Conservation (phyloP, 1,139 yeast species). For the Geotrichum cucujoidarum region DNA sequence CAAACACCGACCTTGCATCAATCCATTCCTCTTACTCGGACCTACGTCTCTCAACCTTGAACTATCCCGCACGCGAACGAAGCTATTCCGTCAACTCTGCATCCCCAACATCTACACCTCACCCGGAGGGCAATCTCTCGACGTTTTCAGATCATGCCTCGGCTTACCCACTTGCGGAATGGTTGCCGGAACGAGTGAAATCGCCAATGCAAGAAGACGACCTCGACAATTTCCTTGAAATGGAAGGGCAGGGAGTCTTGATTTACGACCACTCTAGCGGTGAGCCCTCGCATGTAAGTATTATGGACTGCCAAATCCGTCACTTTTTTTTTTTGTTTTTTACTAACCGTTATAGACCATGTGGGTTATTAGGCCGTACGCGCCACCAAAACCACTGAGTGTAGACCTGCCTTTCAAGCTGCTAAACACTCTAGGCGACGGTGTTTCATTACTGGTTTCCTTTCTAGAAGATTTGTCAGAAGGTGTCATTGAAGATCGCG, state of each 20-base stretch:
- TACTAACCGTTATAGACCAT: conserved; percentile 46
- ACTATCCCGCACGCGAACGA: neutral
- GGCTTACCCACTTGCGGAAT: conserved; percentile 25
- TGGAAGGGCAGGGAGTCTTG: conserved; percentile 94
- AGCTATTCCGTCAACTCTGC: neutral
- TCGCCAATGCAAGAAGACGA: neutral
- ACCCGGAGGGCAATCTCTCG: neutral
- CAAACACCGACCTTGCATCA: conserved; percentile 10
- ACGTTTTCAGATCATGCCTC: conserved; percentile 31
- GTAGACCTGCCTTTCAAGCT: conserved; percentile 63
- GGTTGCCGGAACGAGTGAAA: neutral
- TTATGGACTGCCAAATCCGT: neutral
- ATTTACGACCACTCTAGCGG: conserved; percentile 60
- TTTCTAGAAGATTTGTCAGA: conserved; percentile 63
- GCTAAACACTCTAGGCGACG: conserved; percentile 76
- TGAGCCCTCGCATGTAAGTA: conserved; percentile 53
- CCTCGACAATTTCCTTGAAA: conserved; percentile 41
- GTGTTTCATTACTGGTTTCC: conserved; percentile 75
- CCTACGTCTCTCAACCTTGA: conserved; percentile 4
- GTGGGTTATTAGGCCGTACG: conserved; percentile 87
- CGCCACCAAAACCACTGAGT: conserved; percentile 53
- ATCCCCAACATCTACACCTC: conserved; percentile 8
- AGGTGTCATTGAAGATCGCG: conserved; percentile 58
- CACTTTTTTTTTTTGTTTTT: neutral
- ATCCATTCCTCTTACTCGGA: conserved; percentile 10